Base-by-base conservation (phyloP, 331 rosid genomes). In the Telfairia occidentalis region DNA sequence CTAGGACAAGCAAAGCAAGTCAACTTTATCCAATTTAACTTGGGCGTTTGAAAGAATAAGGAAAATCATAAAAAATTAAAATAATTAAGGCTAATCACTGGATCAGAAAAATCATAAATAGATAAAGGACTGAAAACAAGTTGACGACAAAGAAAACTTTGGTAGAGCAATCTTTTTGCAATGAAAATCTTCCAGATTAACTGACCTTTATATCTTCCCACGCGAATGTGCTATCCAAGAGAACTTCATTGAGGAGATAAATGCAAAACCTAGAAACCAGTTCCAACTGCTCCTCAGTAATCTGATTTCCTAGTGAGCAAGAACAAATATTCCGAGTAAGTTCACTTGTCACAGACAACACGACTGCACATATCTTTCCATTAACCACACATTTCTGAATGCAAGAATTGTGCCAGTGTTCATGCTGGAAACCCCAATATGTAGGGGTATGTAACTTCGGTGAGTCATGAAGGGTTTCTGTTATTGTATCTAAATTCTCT, bases 171-270 rank as follows among this genome's bases (percentile, higher is more conserved):
- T 40, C 12, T 48, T 23, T 34, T 50, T 52, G 49, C 9, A n/a
- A 19, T 10, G n/a, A 18, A 73, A 13, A 32, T 73, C 48, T 32
- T 49, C 63, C 73, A 67, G 48, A 72, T 45, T 82, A 74, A 84
- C 91, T 73, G 4, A 94, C 97, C 97, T 84, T 78, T 54, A 86
- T 79, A 76, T 91, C 92, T 76, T 88, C 89, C 98, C 98, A 91
- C 76, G 83, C 53, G 61, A 90, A 90, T 76, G 69, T 76, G 54
- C 72, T 80, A 48, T 89, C 89, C 48, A 50, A 77, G 30, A 85
- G 73, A 80, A 78, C 71, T 83, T 81, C 86, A 78, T 90, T 90
- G 67, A 91, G 95, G 71, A 88, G 90, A 84, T 87, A 88, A 48
- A 89, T 60, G 82, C 91, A 88, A 82, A 91, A 94, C 82, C 81